Percentiles rank a stretch among this genome's conserved stretches.
Evolutionary conservation across 257 asterid species (phyloP).

Genomic region (Solanum pennellii): DNA sequence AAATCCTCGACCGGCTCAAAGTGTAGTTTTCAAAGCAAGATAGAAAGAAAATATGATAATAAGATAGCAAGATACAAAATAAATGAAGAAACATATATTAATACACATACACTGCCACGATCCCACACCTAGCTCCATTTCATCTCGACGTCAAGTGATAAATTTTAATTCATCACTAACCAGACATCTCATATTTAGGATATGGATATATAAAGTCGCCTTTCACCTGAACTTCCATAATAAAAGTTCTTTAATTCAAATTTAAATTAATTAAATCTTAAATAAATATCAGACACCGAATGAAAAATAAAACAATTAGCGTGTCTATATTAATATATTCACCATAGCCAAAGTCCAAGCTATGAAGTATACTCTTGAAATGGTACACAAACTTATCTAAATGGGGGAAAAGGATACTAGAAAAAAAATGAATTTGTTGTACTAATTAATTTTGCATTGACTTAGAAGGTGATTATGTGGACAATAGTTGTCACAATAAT

Average conservation of each 20-base stretch:
- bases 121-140: not conserved
- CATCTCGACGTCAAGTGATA: not conserved
- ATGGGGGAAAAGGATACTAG: not conserved
- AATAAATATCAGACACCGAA: fast-evolving
- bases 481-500: not conserved
- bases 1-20: too few species aligned
- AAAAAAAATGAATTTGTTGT: not conserved
- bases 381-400: not conserved
- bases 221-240: not conserved
- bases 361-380: not conserved
- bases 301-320: not conserved
- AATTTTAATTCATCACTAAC: not conserved
- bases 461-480: not conserved
- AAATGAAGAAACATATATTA: too few species aligned
- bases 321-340: not conserved
- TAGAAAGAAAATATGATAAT: not conserved
- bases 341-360: not conserved
- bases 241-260: not conserved
- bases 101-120: not conserved
- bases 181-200: not conserved
- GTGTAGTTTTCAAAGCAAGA: not conserved
- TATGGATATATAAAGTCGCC: fast-evolving
- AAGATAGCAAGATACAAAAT: not conserved
- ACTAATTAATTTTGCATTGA: not conserved
- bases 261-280: not conserved